These are phyloP conservation scores for Coniella lustricola DNA, from an alignment of 2,329 filamentous ascomycete species.

Conservation along the genomic window DNA sequence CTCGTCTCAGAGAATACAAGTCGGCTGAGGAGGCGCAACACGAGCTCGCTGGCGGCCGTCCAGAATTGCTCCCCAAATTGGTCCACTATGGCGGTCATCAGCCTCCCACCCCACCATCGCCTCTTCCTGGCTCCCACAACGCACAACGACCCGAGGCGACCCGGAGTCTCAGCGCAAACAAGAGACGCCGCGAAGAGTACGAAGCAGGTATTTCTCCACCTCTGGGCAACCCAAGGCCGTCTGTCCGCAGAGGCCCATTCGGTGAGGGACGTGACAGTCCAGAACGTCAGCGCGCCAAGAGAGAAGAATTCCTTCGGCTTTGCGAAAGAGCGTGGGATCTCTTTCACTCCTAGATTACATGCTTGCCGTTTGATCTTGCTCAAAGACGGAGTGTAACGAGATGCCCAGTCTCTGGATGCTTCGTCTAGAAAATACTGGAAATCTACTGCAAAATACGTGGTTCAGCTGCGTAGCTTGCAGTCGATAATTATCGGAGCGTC, in stretches of 20 bases:
- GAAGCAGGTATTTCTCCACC: slow-evolving; percentile 87
- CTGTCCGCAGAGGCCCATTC: slow-evolving; percentile 61
- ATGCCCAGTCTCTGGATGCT: no score
- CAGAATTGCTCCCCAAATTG: slow-evolving; percentile 85
- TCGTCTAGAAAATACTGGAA: no score
- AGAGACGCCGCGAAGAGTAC: slow-evolving; percentile 83
- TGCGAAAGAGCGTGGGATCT: slow-evolving; percentile 93
- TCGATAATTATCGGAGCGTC: background rate
- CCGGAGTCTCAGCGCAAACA: slow-evolving; percentile 47
- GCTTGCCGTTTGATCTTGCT: background rate
- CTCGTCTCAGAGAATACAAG: slow-evolving; percentile 77
- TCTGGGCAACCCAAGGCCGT: slow-evolving; percentile 63
- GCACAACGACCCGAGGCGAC: slow-evolving; percentile 38
- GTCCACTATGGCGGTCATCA: slow-evolving; percentile 94
- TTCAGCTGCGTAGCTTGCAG: background rate
- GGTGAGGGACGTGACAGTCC: slow-evolving; percentile 77
- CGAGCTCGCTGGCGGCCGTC: slow-evolving; percentile 81
- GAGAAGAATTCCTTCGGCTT: slow-evolving; percentile 81
- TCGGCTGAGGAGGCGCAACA: slow-evolving; percentile 94
- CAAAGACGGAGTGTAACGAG: no score
- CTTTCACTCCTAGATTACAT: slow-evolving; percentile 69
- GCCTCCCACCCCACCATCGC: slow-evolving; percentile 84
- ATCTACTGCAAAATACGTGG: no score
- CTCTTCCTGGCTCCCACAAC: slow-evolving; percentile 41
- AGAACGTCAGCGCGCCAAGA: slow-evolving; percentile 77